These are phyloP conservation scores for Triangularia setosa DNA, from an alignment of 2,329 filamentous ascomycete species.

Conservation along the genomic window DNA sequence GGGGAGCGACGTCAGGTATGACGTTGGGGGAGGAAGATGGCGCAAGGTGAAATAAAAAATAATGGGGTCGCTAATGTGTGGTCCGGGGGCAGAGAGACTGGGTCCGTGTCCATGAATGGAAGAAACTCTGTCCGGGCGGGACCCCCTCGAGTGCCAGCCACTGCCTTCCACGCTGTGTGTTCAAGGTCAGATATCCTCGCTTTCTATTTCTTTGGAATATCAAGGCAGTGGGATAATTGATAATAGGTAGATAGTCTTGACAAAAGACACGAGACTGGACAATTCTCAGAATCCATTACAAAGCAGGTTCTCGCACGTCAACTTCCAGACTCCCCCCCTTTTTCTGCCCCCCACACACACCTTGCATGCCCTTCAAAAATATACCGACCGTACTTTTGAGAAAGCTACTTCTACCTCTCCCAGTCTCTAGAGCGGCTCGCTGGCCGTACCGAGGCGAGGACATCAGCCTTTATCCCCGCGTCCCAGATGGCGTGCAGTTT, in stretches of 20 bases:
- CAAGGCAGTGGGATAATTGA: background rate
- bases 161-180: background rate
- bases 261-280: background rate
- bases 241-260: background rate
- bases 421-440: background rate
- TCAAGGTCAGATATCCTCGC: background rate
- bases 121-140: background rate
- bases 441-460: background rate
- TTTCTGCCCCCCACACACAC: background rate
- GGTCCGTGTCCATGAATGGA: conserved; percentile 3
- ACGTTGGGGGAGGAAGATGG: conserved; percentile 29
- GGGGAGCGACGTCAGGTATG: conserved; percentile 31
- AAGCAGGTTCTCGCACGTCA: background rate
- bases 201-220: background rate
- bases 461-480: background rate
- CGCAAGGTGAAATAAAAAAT: conserved; percentile 28
- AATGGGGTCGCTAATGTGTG: conserved; percentile 21
- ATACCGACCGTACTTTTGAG: background rate
- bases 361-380: background rate
- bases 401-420: background rate
- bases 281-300: background rate
- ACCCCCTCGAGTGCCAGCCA: background rate
- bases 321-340: background rate
- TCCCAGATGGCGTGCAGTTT: background rate
- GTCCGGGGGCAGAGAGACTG: background rate